Evolutionary conservation across 2,329 filamentous ascomycete species (phyloP), one percentile per base, ranked within the genome.

Genomic region (Chaetomiaceae sp.): DNA sequence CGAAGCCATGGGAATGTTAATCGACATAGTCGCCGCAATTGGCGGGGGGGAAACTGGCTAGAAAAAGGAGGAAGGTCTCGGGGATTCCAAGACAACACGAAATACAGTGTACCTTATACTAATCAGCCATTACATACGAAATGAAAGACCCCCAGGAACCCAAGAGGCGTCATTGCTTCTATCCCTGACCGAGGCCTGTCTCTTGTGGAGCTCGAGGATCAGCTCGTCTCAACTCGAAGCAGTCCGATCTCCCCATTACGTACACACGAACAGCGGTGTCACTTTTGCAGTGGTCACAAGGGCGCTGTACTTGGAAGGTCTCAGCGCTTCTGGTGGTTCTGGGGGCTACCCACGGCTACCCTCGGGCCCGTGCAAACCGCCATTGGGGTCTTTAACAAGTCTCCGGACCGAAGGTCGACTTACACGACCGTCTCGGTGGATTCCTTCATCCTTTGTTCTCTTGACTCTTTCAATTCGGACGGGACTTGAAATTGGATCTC

Each of bases 271-370:
- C 5, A 40, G 52, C 40, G 38, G 48, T 54, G 48, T 40, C 39
- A 23, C 34, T 41, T 38, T 9, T 30, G 21, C 19, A 6, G 30
- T 35, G 49, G 53, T 55, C 48, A 55, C 53, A 52, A 52, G 53
- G 53, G 16, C 51, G 21, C 17, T 5, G 16, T 33, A 17, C 3
- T 17, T 21, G 17, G 13, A 21, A 20, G 17, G 19, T 20, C 34
- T 40, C 17, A 17, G 42, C 31, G 39, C 39, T 37, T 38, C n/a
- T n/a, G n/a, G n/a, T n/a, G n/a, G n/a, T n/a, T 21, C 21, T 23
- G 42, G 44, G 45, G 56, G 57, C 30, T 55, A 55, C 38, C 14
- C 34, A 44, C 57, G 58, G 56, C 51, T 60, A 58, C 48, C 53
- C 34, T 43, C 51, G 50, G 50, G 44, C 44, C 13, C 35, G 48